Evolutionary conservation across 2,329 filamentous ascomycete species (phyloP).

Genomic region (Nannizziopsis barbatae): DNA sequence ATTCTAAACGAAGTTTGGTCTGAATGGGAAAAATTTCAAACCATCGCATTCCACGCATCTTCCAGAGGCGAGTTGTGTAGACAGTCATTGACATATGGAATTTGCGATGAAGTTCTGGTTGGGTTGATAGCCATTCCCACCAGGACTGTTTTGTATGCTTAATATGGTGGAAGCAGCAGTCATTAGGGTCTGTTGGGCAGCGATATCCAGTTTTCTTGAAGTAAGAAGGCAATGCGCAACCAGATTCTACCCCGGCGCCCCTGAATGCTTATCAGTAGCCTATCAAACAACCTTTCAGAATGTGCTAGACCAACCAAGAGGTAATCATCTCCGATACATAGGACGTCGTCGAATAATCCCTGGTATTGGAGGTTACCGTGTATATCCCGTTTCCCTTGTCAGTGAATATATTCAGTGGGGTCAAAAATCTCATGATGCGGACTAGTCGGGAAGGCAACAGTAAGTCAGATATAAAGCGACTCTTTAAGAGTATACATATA

Average conservation of each 20-base stretch:
- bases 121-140: slow-evolving; percentile 22
- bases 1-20: slow-evolving; percentile 6
- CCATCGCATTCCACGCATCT: slow-evolving; percentile 12
- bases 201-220: slow-evolving; percentile 23
- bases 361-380: slow-evolving; percentile 13
- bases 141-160: slow-evolving; percentile 19
- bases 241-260: background rate
- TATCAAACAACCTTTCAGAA: slow-evolving; percentile 5
- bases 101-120: slow-evolving; percentile 16
- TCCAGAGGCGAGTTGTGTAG: background rate
- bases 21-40: slow-evolving; percentile 16
- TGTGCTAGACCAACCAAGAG: slow-evolving; percentile 17
- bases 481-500: background rate
- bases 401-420: slow-evolving; percentile 13
- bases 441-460: slow-evolving; percentile 9
- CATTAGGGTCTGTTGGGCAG: slow-evolving; percentile 20
- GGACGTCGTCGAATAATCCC: slow-evolving; percentile 11
- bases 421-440: slow-evolving; percentile 18
- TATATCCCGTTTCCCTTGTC: slow-evolving; percentile 8
- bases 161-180: slow-evolving; percentile 24
- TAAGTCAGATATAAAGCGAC: background rate
- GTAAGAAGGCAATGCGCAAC: slow-evolving; percentile 19
- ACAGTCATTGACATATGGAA: slow-evolving; percentile 25
- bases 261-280: slow-evolving; percentile 8
- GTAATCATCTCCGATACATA: slow-evolving; percentile 14